phyloP scores from a whole-genome alignment of 108 stramenopile genomes.

The Nitzschia putrida region DNA sequence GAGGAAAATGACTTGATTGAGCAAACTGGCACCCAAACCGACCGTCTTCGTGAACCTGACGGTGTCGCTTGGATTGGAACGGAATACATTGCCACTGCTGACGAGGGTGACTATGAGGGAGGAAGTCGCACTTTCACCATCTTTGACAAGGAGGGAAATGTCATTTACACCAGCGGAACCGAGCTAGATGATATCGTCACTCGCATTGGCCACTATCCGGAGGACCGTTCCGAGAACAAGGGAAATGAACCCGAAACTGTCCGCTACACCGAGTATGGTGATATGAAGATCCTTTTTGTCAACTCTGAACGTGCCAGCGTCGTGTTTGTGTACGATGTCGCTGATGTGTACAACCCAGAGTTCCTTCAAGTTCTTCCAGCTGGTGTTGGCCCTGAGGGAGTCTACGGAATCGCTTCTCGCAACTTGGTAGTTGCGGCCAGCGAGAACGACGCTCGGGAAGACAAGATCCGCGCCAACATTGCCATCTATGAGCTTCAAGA shows the following conservation, averaged over 20 bases:
- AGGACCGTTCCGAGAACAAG: conserved; percentile 65
- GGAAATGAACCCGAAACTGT: conserved; percentile 74
- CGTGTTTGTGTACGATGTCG: conserved; percentile 53
- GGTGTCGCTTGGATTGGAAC: conserved; percentile 66
- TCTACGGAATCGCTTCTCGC: conserved; percentile 36
- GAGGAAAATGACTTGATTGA: conserved; percentile 53
- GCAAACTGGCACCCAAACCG: conserved; percentile 30
- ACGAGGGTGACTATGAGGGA: conserved; percentile 73
- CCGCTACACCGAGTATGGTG: conserved; percentile 33
- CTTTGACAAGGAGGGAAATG: conserved; percentile 43
- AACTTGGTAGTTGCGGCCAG: conserved; percentile 53
- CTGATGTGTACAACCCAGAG: conserved; percentile 34
- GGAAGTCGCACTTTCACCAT: conserved; percentile 69
- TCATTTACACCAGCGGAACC: conserved; percentile 49
- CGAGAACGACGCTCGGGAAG: conserved; percentile 60
- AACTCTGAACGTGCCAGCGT: conserved; percentile 58
- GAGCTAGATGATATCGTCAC: conserved; percentile 49
- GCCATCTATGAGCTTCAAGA: conserved; percentile 41
- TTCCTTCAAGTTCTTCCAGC: conserved; percentile 64
- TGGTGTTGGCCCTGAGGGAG: conserved; percentile 57
- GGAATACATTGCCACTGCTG: conserved; percentile 65
- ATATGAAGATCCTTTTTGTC: conserved; percentile 49
- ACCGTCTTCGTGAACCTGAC: conserved; percentile 61
- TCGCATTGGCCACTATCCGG: conserved; percentile 67
- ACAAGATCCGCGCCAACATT: conserved; percentile 45